These are phyloP conservation scores for Ulmus americana DNA, from an alignment of 331 rosid species.

Conservation along the genomic window DNA sequence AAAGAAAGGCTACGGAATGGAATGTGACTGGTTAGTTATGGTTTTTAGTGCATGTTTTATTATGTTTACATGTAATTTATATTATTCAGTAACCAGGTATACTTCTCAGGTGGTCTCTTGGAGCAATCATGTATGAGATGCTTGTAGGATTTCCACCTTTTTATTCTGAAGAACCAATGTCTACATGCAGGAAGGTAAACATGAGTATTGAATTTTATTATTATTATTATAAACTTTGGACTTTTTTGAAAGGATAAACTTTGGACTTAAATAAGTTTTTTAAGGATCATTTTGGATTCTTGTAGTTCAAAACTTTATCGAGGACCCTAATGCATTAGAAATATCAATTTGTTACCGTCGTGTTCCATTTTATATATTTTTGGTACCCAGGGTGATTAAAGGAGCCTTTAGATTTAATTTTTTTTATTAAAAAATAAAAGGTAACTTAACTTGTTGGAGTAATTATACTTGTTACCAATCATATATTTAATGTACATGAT, in stretches of 20 bases:
- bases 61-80: constrained; percentile 5
- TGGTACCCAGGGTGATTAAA: too few relatives aligned
- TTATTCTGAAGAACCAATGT: constrained; percentile 81
- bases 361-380: too few relatives aligned
- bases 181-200: constrained; percentile 76
- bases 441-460: too few relatives aligned
- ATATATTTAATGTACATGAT: too few relatives aligned
- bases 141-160: constrained; percentile 87
- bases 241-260: background rate
- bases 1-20: constrained; percentile 81
- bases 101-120: constrained; percentile 77
- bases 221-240: background rate
- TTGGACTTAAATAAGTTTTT: background rate
- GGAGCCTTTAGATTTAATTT: too few relatives aligned
- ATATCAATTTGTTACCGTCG: too few relatives aligned
- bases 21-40: constrained; percentile 68
- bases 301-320: background rate
- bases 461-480: too few relatives aligned
- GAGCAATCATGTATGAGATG: constrained; percentile 92
- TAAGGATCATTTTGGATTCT: background rate
- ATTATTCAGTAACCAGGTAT: constrained; percentile 7
- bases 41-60: background rate
- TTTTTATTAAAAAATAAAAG: too few relatives aligned
- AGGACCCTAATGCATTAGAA: too few relatives aligned
- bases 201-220: constrained; percentile 6